phyloP scores from a whole-genome alignment of 306 rosid species.

The Vigna unguiculata region DNA sequence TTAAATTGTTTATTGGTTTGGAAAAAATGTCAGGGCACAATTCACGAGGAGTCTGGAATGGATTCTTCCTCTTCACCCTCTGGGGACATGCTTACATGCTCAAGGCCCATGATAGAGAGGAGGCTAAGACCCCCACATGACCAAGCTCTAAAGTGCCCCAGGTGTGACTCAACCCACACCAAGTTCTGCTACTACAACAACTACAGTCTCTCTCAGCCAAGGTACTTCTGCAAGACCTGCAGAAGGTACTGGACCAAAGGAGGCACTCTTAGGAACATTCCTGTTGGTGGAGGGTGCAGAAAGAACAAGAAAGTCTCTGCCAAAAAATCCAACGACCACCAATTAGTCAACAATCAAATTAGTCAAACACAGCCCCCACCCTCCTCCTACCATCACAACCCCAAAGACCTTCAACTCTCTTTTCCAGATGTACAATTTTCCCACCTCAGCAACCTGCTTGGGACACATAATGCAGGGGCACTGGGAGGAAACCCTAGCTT shows the following conservation, averaged over 20 bases:
- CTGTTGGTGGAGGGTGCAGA: constrained; percentile 95
- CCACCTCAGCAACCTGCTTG: constrained; percentile 62
- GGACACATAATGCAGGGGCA: constrained; percentile 48
- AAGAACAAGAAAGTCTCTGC: constrained; percentile 86
- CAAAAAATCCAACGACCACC: constrained; percentile 61
- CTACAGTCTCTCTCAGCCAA: constrained; percentile 95
- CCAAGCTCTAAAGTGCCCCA: constrained; percentile 85
- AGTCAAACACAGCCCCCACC: constrained; percentile 40
- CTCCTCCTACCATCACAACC: constrained; percentile 52
- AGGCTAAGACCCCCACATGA: constrained; percentile 85
- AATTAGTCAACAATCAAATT: constrained; percentile 42
- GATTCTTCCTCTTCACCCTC: constrained; percentile 75
- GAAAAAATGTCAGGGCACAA: constrained; percentile 65
- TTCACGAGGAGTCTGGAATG: constrained; percentile 79
- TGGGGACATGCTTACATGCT: constrained; percentile 65
- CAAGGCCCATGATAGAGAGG: constrained; percentile 77
- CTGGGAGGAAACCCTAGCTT: constrained; percentile 66
- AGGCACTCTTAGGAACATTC: constrained; percentile 94
- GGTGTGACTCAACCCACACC: constrained; percentile 98
- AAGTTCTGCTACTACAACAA: constrained; percentile 99
- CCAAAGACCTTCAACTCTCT: constrained; percentile 85
- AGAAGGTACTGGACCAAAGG: constrained; percentile 99
- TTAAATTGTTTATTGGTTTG: background rate
- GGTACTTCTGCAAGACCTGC: constrained; percentile 97
- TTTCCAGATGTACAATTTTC: constrained; percentile 77